Evolutionary conservation across 805 yeast genomes (phyloP).

Genomic region (Candida loeiensis): DNA sequence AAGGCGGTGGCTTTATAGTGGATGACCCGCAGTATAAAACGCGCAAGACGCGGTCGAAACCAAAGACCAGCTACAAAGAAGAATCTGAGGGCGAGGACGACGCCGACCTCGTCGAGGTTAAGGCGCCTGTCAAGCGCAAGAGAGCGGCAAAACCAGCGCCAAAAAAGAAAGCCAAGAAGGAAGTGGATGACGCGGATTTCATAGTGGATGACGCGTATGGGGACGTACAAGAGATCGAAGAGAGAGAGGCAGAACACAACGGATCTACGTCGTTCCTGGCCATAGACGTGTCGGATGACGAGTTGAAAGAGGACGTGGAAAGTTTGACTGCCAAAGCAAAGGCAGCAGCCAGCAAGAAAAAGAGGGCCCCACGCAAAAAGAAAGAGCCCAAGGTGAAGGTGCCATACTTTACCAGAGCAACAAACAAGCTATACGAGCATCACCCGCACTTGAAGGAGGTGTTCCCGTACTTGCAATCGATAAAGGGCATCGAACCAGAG

Average conservation of each 20-base stretch:
- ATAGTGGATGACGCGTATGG: conserved; percentile 8
- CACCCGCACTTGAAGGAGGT: conserved; percentile 79
- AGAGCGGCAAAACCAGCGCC: conserved; percentile 2
- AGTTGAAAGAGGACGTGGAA: conserved; percentile 17
- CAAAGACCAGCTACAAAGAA: conserved; percentile 21
- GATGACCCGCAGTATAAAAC: conserved; percentile 32
- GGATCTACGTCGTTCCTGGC: conserved; percentile 25
- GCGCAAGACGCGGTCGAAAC: conserved; percentile 11
- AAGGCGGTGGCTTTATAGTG: conserved; percentile 40
- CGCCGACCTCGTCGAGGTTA: conserved; percentile 8
- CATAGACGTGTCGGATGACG: conserved; percentile 24
- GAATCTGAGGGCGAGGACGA: conserved; percentile 20
- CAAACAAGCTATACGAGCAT: conserved; percentile 60
- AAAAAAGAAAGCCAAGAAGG: conserved; percentile 9
- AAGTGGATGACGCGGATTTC: conserved; percentile 17
- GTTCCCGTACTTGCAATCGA: conserved; percentile 58
- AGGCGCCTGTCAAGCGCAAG: conserved; percentile 1
- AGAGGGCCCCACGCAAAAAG: conserved; percentile 26
- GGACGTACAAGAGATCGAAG: conserved; percentile 13
- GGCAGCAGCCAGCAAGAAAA: conserved; percentile 19
- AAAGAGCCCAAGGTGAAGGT: conserved; percentile 52
- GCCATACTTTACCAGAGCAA: conserved; percentile 67
- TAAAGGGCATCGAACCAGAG: conserved; percentile 46
- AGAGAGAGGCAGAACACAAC: conserved; percentile 9
- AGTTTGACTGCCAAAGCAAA: conserved; percentile 12